Percentiles rank a stretch among this genome's conserved stretches.
phyloP scores from a whole-genome alignment of 2,329 filamentous ascomycete species.

The Celoporthe dispersa region DNA sequence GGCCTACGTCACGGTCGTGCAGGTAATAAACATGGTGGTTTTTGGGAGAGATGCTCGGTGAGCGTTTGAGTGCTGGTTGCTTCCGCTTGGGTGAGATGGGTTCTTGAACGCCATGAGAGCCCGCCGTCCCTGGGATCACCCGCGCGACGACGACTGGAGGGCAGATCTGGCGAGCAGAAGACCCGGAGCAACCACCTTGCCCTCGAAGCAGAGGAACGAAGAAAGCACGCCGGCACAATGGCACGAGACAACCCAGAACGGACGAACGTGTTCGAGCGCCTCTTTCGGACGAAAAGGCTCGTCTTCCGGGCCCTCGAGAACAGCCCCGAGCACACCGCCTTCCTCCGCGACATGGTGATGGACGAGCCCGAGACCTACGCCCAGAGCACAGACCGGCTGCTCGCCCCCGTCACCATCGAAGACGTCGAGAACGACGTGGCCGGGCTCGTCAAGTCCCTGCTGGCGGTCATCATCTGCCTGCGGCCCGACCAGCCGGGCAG shows the following conservation, averaged over 20 bases:
- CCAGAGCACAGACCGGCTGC: conserved; percentile 12
- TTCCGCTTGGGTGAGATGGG: not conserved
- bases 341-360: conserved; percentile 22
- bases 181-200: not conserved
- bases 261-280: conserved; percentile 10
- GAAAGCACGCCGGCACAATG: not conserved
- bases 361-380: conserved; percentile 26
- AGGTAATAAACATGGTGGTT: not conserved
- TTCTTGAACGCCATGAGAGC: not conserved
- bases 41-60: not conserved
- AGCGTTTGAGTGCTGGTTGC: not conserved
- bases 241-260: conserved; percentile 16
- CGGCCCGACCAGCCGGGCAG: not conserved
- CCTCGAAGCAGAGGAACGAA: not conserved
- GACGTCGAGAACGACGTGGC: conserved; percentile 20
- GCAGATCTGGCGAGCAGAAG: not conserved
- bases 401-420: conserved; percentile 24
- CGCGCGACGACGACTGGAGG: not conserved
- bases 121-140: not conserved
- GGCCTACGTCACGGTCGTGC: not conserved
- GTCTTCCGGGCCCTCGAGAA: conserved; percentile 25
- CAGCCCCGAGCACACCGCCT: conserved; percentile 21
- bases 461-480: conserved; percentile 25
- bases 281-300: conserved; percentile 25
- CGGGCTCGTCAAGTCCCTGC: conserved; percentile 15